Evolutionary conservation across 495 filamentous ascomycete genomes (phyloP), one percentile per base, ranked within the genome.

Genomic region (Tuber melanosporum): DNA sequence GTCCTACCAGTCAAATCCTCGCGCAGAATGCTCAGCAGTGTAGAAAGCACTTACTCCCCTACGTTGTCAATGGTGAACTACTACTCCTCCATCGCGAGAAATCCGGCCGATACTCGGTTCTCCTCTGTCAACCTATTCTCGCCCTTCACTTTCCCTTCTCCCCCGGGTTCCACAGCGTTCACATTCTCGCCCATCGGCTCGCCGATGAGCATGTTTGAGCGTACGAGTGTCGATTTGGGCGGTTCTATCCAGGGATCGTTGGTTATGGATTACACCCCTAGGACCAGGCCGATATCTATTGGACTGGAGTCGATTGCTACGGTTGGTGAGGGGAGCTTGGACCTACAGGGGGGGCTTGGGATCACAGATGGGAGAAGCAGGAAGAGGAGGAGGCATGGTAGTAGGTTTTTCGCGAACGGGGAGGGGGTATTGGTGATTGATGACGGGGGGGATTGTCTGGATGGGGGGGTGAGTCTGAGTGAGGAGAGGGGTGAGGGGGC

Each of bases 61-160:
- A 81, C 79, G 39, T 71, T 81, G 66, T 81, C 79, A 20, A 81
- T 81, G 74, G 78, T 81, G 9, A 81, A 81, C 52, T 81, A 80
- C 41, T 81, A 81, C 41, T 77, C 74, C 20, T 66, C 57, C 57
- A 66, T 36, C 57, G 74, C 73, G 44, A 73, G 76, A 4, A 73
- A 44, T 47, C 57, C 45, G 43, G 39, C 41, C 1, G 78, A 76
- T 17, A 76, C 45, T 32, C 69, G 49, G 19, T 73, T 80, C 47
- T 75, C 78, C 32, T 79, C 77, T 8, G 70, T 73, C 52, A 79
- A 79, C 62, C 70, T 79, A 22, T 79, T 79, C 45, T 12, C 73
- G 10, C 45, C 75, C 14, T 26, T 74, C 41, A 41, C 26, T 45
- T 20, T 57, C 75, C 19, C 32, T 44, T 22, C 46, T 12, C n/a